Percentiles rank a stretch among this genome's conserved stretches.
Conservation (phyloP, 129 eudicot genomes). For the Escallonia rubra region DNA sequence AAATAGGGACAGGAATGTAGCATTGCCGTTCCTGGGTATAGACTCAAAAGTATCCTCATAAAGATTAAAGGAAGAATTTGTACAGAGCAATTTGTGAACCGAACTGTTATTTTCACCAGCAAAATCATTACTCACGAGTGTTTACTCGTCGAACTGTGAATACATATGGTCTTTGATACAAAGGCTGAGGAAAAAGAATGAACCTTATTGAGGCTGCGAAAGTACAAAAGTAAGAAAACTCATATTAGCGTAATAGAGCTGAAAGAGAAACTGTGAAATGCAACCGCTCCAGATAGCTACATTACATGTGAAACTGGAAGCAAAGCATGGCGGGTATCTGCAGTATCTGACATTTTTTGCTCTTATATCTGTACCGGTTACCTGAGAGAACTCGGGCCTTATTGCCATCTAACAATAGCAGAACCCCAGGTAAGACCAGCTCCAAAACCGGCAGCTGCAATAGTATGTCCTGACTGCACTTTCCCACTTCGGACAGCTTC, state of each 20-base stretch:
- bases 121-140: too few species aligned
- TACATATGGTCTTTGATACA: too few species aligned
- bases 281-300: background rate
- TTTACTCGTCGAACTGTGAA: too few species aligned
- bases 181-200: background rate
- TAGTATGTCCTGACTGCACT: conserved; percentile 70
- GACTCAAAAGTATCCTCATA: too few species aligned
- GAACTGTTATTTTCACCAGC: background rate
- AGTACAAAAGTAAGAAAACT: background rate
- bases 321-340: background rate
- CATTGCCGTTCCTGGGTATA: too few species aligned
- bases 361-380: conserved; percentile 5
- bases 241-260: background rate
- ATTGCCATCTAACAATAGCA: conserved; percentile 83
- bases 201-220: background rate
- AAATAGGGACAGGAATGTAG: too few species aligned
- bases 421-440: conserved; percentile 99
- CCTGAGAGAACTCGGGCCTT: conserved; percentile 1
- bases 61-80: background rate
- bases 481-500: conserved; percentile 91
- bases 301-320: background rate
- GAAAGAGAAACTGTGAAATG: background rate
- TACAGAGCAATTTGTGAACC: background rate
- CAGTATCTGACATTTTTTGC: background rate
- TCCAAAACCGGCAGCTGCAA: conserved; percentile 95